Base-by-base conservation (phyloP, 768 basidiomycete species). In the Boletus bicolor region DNA sequence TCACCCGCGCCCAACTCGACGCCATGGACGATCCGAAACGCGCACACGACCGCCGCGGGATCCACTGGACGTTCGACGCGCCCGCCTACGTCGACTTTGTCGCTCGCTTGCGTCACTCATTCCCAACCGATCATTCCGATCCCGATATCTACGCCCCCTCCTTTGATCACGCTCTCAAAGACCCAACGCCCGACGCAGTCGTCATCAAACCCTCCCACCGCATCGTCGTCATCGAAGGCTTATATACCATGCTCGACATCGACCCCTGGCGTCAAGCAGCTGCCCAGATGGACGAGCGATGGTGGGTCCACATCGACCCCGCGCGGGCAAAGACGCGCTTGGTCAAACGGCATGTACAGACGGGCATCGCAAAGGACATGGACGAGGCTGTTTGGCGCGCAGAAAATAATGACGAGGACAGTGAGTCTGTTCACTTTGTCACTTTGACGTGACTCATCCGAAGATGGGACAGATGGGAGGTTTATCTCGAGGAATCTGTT, bases 11-110 rank as follows among this genome's bases (percentile, higher is more conserved):
- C 5, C 84, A 90, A 59, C 82, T 98, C 28, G 91, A 91, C 64
- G 66, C 73, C 21, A 80, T 94, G 66, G 82, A 84, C 14, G 85
- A 97, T 68, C 87, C 93, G 0, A 76, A 80, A 50, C 79, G 85
- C 39, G 93, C 94, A 0, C 84, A 88, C 61, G 86, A 86, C 55
- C 72, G 91, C 44, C 82, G 94, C 21, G 95, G 95, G 3, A 85
- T 80, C 14, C 89, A 93, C 61, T 96, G 93, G 89, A 97, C 94
- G 2, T 98, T 98, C 64, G 87, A 97, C 61, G 84, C 82, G 6
- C 60, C 68, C n/a, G 76, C 77, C 26, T 97, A 93, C 69, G 79
- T 84, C 51, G 64, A 76, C 0, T 95, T 95, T 62, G 73, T 94
- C 12, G 72, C 71, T 15, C 67, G 75, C 12, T 73, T 97, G 9